A percentile compares a stretch with the other conserved stretches of the same genome.
Conservation (phyloP, 2,329 filamentous ascomycete genomes). For the Pezicula carpinea region DNA sequence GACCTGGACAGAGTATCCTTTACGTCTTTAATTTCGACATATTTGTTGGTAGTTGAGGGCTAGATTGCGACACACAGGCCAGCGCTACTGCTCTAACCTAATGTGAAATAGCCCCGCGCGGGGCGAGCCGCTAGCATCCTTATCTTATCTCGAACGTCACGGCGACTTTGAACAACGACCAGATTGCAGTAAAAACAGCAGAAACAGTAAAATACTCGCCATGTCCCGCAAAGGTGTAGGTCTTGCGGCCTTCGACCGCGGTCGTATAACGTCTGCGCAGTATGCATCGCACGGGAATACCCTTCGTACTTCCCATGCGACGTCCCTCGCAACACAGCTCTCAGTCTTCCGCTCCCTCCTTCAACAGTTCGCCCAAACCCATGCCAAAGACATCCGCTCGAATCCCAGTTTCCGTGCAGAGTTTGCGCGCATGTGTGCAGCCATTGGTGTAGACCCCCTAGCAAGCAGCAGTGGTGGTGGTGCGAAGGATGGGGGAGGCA, state of each 20-base stretch:
- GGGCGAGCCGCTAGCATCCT: no score
- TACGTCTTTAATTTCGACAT: no score
- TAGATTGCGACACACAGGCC: no score
- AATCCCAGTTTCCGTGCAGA: slow-evolving; percentile 93
- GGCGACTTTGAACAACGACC: no score
- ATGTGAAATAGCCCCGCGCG: no score
- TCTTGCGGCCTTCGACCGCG: slow-evolving; percentile 84
- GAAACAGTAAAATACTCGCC: no score
- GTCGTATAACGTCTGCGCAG: slow-evolving; percentile 77
- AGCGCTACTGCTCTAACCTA: no score
- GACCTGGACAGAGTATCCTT: no score
- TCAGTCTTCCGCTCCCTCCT: slow-evolving; percentile 93
- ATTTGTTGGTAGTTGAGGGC: no score
- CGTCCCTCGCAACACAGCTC: slow-evolving; percentile 86
- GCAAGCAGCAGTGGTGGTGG: slow-evolving; percentile 58
- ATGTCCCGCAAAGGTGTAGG: slow-evolving; percentile 82
- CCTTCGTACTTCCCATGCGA: slow-evolving; percentile 78
- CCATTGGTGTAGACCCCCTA: slow-evolving; percentile 92
- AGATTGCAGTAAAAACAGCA: no score
- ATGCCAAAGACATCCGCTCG: slow-evolving; percentile 92
- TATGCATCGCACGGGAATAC: slow-evolving; percentile 86
- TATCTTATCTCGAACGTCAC: no score
- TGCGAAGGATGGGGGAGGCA: slow-evolving; percentile 48
- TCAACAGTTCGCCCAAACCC: slow-evolving; percentile 91
- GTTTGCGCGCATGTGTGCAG: slow-evolving; percentile 97